Base-by-base conservation (phyloP, 2,329 filamentous ascomycete genomes). In the Clonostachys rosea region DNA sequence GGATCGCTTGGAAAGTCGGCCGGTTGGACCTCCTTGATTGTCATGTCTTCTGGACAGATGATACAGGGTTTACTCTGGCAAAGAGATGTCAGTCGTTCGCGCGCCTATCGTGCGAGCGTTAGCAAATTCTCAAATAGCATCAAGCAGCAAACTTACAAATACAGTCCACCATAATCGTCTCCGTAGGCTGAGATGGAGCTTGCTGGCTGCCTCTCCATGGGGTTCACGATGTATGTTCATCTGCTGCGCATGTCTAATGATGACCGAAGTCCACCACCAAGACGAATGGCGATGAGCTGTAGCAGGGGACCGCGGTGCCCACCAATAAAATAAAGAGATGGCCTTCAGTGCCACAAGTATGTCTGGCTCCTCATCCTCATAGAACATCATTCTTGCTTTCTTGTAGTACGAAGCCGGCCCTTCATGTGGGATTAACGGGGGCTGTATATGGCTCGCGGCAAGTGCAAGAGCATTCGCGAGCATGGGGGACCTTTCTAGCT, bases 181-280 rank as follows among this genome's bases (percentile, higher is more conserved):
- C 7, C 67, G 57, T 2, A 68, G 49, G 37, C 65, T 59, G 9
- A 50, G 40, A 12, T 30, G 24, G 9, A 41, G 44, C 6, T 51
- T 44, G 13, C 52, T 49, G 5, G 59, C 47, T 47, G 55, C 50
- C 3, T 52, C 49, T 1, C 52, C 47, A 1, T 54, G 50, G 0
- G 64, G 65, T 43, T 72, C 68, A 3, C 67, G 64, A 41, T 73
- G 70, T 7, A 73, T 56, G 36, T 68, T 69, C 56, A 71, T 64
- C 47, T 73, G 68, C 46, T 73, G 70, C 3, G 67, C 69, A 47
- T 70, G 66, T 12, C 69, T 55, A 17, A 73, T 70, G 13, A 68
- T 60, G 5, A 71, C 62, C 3, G 65, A 66, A 0, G 67, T 72
- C 70, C 70, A 73, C 69, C 69, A 73, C 69, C 68, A 73, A 18